Base-by-base conservation (phyloP, 2,329 filamentous ascomycete species). In the Emergomyces africanus region DNA sequence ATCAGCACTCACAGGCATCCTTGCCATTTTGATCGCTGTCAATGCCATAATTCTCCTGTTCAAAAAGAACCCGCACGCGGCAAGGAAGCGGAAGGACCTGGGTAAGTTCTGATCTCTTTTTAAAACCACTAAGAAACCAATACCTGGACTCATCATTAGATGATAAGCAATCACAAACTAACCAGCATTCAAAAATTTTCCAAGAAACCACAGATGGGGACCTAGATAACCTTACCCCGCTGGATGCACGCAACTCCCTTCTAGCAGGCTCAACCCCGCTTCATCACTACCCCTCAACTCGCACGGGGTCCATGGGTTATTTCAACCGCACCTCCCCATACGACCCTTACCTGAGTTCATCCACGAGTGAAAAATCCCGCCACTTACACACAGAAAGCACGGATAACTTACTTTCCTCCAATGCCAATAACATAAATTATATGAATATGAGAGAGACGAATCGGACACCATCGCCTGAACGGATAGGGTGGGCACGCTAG, bases 21-120 rank as follows among this genome's bases (percentile, higher is more conserved):
- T 99, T 59, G 91, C 89, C 3, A 87, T 97, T 57, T 79, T 97
- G 35, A 95, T 99, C 66, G 82, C 83, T 12, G 88, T 91, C 77
- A 97, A 97, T 69, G 89, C 89, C 53, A 83, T 96, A 69, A 88
- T 89, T 66, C 81, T 85, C 57, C 90, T 86, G 75, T 85, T 84
- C 81, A 88, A 87, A 71, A 83, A 90, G 76, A 97, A 97, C 76
- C 91, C 92, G 3, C 92, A 97, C n/a, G 10, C 9, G 74, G 85
- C 88, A 64, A 87, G 87, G 80, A 85, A 86, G 68, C 86, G 89
- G 75, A 95, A 95, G 82, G 89, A 92, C 75, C 84, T 89, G 72
- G 89, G 89, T 89, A 88, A 83, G 85, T 78, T n/a, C n/a, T 20
- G 15, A n/a, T n/a, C 18, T 14, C 20, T 10, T 14, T 14, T 37